phyloP scores from a whole-genome alignment of 768 basidiomycete genomes.

The Calocybe indica region DNA sequence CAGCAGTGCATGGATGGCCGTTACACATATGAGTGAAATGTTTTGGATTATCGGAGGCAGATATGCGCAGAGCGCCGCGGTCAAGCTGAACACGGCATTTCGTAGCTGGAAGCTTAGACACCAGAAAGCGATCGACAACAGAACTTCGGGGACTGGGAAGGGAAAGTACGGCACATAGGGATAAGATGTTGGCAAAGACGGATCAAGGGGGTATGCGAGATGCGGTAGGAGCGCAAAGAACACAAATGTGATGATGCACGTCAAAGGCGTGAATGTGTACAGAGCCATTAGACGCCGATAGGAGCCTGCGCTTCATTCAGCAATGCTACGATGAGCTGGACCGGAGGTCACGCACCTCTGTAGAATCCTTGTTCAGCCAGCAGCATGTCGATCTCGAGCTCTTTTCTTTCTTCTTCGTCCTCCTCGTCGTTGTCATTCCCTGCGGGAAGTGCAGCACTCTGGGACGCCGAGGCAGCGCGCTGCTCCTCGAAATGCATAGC shows the following conservation, averaged over 20 bases:
- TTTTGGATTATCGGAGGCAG: conserved; percentile 22
- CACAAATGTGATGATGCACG: conserved; percentile 41
- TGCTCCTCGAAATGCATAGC: conserved; percentile 11
- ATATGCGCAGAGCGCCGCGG: conserved; percentile 20
- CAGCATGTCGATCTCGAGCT: conserved; percentile 29
- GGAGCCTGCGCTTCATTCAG: conserved; percentile 40
- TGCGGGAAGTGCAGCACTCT: conserved; percentile 11
- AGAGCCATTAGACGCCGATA: conserved; percentile 49
- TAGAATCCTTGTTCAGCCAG: conserved; percentile 47
- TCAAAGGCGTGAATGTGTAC: conserved; percentile 56
- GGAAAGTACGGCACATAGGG: conserved; percentile 47
- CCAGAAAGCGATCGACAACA: conserved; percentile 59
- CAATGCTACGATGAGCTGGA: not conserved
- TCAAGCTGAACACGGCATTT: conserved; percentile 36
- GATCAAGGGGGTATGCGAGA: conserved; percentile 38
- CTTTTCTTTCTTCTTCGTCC: conserved; percentile 28
- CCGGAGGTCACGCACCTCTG: conserved; percentile 26
- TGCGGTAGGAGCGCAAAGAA: conserved; percentile 45
- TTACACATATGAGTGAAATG: conserved; percentile 29
- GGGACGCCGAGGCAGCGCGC: conserved; percentile 1
- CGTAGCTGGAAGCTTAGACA: conserved; percentile 50
- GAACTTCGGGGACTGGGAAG: conserved; percentile 59
- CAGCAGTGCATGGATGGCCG: conserved; percentile 41
- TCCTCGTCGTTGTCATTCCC: conserved; percentile 23
- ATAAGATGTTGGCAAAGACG: conserved; percentile 17